phyloP scores from a whole-genome alignment of 208 protist genomes.

The Leishmania arabica region DNA sequence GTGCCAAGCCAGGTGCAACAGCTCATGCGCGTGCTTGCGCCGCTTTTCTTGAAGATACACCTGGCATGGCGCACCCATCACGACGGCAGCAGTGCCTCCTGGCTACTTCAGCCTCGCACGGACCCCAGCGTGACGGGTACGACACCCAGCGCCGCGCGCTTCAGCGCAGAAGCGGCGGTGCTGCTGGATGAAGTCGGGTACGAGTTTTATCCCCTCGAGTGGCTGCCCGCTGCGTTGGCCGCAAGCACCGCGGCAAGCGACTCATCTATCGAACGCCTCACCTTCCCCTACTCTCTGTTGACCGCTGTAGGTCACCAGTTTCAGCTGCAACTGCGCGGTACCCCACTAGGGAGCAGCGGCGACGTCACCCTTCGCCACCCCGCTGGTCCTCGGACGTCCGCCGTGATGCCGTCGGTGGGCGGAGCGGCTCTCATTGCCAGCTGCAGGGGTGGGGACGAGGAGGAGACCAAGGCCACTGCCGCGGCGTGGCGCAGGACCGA shows the following conservation, averaged over 20 bases:
- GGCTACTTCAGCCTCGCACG: constrained; percentile 24
- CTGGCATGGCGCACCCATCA: constrained; percentile 22
- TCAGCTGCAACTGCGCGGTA: constrained; percentile 39
- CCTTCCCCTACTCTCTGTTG: constrained; percentile 64
- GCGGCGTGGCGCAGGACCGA: constrained; percentile 38
- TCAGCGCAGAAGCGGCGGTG: constrained; percentile 56
- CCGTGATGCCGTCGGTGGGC: constrained; percentile 17
- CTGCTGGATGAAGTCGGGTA: constrained; percentile 77
- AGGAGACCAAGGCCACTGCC: constrained; percentile 24
- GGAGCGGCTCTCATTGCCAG: not conserved
- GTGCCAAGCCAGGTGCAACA: constrained; percentile 67
- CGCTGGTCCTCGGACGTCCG: constrained; percentile 18
- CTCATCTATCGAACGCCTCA: not conserved
- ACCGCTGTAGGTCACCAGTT: constrained; percentile 83
- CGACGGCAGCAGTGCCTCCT: constrained; percentile 22
- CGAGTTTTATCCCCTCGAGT: constrained; percentile 85
- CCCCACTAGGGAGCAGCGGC: constrained; percentile 32
- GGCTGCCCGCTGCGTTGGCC: constrained; percentile 47
- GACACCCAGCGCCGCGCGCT: constrained; percentile 19
- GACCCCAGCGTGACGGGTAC: not conserved
- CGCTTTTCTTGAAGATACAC: constrained; percentile 45
- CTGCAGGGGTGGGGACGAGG: not conserved
- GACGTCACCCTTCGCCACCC: constrained; percentile 34
- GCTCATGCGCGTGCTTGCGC: constrained; percentile 64
- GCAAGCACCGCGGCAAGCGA: not conserved